Evolutionary conservation across 768 basidiomycete genomes (phyloP), one percentile per base, ranked within the genome.

Genomic region (Boletellus ananas): DNA sequence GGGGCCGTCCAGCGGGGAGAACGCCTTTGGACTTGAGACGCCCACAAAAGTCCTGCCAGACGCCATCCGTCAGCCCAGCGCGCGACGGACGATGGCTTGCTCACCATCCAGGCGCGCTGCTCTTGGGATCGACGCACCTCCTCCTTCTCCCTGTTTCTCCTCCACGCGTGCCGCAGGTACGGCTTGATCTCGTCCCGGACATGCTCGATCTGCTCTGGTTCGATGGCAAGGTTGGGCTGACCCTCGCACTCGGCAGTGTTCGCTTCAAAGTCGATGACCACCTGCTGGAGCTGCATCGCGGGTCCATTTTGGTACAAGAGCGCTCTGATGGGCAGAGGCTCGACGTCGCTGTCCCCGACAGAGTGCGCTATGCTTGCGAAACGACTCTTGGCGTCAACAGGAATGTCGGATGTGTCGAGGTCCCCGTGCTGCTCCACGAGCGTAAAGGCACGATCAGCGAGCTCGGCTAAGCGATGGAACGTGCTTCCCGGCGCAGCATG

Each of bases 361-460:
- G 50, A 43, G 36, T 57, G 60, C 17, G 54, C 47, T 46, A 62
- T 51, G 27, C 47, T 58, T 1, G 56, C 61, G 21, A 54, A 49
- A 34, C 51, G 61, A 36, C 39, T 41, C 40, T 33, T 52, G 57
- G 40, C 18, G 14, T 34, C 31, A 0, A 18, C 35, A 20, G 53
- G 17, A 6, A 31, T 20, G 41, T 3, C 29, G 42, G 43, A 3
- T 12, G 49, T 14, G 8, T 47, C 40, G 5, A 51, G n/a, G 7
- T 16, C 47, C 25, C 37, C 47, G 1, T 45, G 50, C 23, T 53
- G 35, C 27, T 49, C 45, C 16, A 29, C 47, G 3, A 61, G 59
- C 1, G 34, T n/a, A 27, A 62, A 62, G n/a, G 53, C 62, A 20
- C 34, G 51, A 43, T 58, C 56, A 35, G 53, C 53, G 33, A 62